A percentile compares a stretch with the other conserved stretches of the same genome.
These are phyloP conservation scores for Pistacia integerrima DNA, from an alignment of 345 rosid genomes.

Conservation along the genomic window DNA sequence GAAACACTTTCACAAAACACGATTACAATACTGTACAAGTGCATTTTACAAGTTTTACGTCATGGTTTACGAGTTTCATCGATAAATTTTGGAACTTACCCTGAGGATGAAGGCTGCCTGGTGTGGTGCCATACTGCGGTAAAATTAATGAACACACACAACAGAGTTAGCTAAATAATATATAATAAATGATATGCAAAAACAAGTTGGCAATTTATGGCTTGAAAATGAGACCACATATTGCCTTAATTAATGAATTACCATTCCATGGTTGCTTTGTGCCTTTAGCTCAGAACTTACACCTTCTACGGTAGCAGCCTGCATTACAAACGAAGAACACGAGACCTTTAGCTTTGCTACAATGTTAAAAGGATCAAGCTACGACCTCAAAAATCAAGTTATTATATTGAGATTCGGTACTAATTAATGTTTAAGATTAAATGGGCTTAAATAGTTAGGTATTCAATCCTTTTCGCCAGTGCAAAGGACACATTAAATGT, in stretches of 20 bases:
- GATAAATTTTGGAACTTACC: conserved; percentile 14
- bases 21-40: not conserved
- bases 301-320: conserved; percentile 8
- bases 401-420: too few relatives aligned
- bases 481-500: not conserved
- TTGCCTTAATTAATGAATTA: conserved; percentile 7
- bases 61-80: too few relatives aligned
- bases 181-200: not conserved
- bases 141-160: not conserved
- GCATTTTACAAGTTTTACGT: not conserved
- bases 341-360: not conserved
- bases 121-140: conserved; percentile 33
- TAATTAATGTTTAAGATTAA: too few relatives aligned
- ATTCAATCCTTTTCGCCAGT: not conserved
- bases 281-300: conserved; percentile 3
- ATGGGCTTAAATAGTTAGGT: not conserved
- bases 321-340: not conserved
- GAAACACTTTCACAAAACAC: not conserved
- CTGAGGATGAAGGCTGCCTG: conserved; percentile 39
- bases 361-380: too few relatives aligned
- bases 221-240: not conserved
- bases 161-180: not conserved
- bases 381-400: too few relatives aligned
- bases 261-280: conserved; percentile 16
- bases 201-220: not conserved